Base-by-base conservation (phyloP, 2,329 filamentous ascomycete genomes). In the Fonsecaea pedrosoi region DNA sequence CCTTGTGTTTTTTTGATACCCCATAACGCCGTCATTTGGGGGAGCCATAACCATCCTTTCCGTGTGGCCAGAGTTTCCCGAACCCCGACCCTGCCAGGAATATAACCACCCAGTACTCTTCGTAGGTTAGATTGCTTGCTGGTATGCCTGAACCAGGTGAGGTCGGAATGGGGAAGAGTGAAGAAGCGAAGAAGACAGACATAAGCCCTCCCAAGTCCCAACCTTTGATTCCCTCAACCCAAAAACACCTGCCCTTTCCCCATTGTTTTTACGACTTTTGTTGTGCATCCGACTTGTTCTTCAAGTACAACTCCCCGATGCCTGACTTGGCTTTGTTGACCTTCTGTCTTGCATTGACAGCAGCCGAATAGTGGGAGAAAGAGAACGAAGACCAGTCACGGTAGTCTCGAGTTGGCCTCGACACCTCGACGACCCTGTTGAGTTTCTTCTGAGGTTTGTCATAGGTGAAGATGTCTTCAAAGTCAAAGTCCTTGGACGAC, bases 391-490 rank as follows among this genome's bases (percentile, higher is more conserved):
- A 69, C 71, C 71, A 73, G 48, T 73, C 70, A 21, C 69, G 67
- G 40, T 69, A 54, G 35, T 66, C 62, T 37, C 69, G 56, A 12
- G 70, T 70, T 5, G 71, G 65, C 8, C 69, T 60, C 9, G 70
- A 72, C 12, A 73, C 71, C 60, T 73, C 71, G 18, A 73, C 70
- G 8, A 73, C 69, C 8, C 64, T 68, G 54, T 61, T 61, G 42
- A 72, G 56, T 59, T 71, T 70, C 53, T 68, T 65, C 59, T 72
- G 70, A 12, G 71, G 71, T 57, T 70, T 70, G 66, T 73, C 71
- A 65, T 71, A 73, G 12, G 71, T 73, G 70, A 73, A 73, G 65
- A 73, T 69, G 30, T 73, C 71, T 58, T 72, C 71, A 54, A 73
- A 73, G 54, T 73, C 71, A 48, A 73, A 73, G 65, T 73, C 71